These are phyloP conservation scores for Rhodomyrtus psidioides DNA, from an alignment of 441 rosid species.

Conservation along the genomic window DNA sequence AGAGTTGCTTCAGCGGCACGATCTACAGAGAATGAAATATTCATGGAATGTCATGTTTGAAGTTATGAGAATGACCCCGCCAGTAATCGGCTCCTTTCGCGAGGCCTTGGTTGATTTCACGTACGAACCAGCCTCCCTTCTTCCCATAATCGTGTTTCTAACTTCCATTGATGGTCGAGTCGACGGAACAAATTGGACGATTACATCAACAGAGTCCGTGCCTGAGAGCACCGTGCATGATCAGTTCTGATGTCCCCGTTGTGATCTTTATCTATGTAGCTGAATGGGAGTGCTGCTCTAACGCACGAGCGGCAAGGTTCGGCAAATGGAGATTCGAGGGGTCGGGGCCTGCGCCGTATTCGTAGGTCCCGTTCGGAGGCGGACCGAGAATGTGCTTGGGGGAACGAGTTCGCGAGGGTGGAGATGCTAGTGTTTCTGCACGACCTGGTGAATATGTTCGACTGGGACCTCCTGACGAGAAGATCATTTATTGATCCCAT, in stretches of 20 bases:
- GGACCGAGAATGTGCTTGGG: not conserved
- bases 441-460: not conserved
- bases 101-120: not conserved
- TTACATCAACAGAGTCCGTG: not conserved
- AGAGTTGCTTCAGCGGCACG: slow-evolving; percentile 1
- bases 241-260: not conserved
- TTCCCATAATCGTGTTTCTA: too few relatives aligned
- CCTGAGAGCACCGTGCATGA: not conserved
- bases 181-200: too few relatives aligned
- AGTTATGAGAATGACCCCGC: not conserved
- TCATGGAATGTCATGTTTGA: not conserved
- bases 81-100: not conserved
- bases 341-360: not conserved
- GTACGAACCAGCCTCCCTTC: not conserved
- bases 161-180: not conserved
- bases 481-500: not conserved
- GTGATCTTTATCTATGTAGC: not conserved
- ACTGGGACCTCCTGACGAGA: not conserved
- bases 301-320: not conserved
- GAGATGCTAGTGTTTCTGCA: not conserved
- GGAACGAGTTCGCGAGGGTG: not conserved
- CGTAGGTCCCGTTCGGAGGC: not conserved
- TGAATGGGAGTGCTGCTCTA: not conserved
- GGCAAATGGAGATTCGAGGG: not conserved
- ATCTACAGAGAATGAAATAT: not conserved